phyloP scores from a whole-genome alignment of 345 rosid species.

The Mangifera indica region DNA sequence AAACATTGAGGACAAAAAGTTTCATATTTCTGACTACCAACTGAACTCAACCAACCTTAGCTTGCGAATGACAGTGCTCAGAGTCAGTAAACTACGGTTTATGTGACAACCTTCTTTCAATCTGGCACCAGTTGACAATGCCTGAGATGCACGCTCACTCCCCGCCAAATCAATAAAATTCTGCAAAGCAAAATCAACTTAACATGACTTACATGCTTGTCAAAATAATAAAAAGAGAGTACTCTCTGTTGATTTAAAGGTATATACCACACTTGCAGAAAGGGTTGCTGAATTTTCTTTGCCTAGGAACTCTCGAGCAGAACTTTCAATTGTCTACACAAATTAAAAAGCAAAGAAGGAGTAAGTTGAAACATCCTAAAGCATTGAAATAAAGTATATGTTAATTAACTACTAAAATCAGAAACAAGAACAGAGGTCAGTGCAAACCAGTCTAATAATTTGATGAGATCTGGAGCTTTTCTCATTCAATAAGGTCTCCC shows the following conservation, averaged over 20 bases:
- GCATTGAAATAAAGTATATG: background rate
- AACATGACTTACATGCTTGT: background rate
- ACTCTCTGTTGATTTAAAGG: slow-evolving; percentile 4
- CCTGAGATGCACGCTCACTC: slow-evolving; percentile 95
- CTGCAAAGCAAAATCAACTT: slow-evolving; percentile 44
- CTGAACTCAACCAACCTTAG: slow-evolving; percentile 54
- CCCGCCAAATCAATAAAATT: slow-evolving; percentile 96
- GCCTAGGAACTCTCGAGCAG: slow-evolving; percentile 92
- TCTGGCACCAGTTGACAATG: slow-evolving; percentile 83
- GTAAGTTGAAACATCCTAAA: slow-evolving; percentile 11
- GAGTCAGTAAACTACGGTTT: slow-evolving; percentile 89
- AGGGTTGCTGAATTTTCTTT: slow-evolving; percentile 88
- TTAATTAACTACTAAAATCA: slow-evolving; percentile 18
- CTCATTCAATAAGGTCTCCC: slow-evolving; percentile 89
- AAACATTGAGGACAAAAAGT: background rate
- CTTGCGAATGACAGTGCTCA: slow-evolving; percentile 94
- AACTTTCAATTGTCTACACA: slow-evolving; percentile 84
- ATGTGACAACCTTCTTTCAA: slow-evolving; percentile 98
- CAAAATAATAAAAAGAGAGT: background rate
- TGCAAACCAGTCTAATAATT: slow-evolving; percentile 79
- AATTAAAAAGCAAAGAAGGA: slow-evolving; percentile 14
- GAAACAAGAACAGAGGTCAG: slow-evolving; percentile 19
- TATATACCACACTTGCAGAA: slow-evolving; percentile 85
- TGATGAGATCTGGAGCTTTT: slow-evolving; percentile 99
- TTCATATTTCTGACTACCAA: slow-evolving; percentile 5